Conservation (phyloP, 2,329 filamentous ascomycete species). For the Alternaria ventricosa region DNA sequence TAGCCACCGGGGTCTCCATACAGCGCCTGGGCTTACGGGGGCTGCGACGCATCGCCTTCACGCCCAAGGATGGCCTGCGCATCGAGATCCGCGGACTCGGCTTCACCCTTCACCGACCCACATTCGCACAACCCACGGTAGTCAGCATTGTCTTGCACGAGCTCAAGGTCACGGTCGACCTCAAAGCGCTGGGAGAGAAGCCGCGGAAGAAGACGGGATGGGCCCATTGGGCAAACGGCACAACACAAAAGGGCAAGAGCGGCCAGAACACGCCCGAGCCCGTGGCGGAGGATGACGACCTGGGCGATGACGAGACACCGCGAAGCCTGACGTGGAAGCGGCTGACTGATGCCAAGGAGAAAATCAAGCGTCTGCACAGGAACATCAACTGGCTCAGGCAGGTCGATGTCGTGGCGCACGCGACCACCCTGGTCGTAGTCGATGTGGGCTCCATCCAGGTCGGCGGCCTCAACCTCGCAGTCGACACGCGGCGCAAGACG, state of each 20-base stretch:
- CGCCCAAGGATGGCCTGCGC: slow-evolving; percentile 84
- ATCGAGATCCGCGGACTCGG: slow-evolving; percentile 90
- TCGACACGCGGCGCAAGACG: slow-evolving; percentile 90
- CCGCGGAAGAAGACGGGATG: slow-evolving; percentile 40
- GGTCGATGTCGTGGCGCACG: slow-evolving; percentile 85
- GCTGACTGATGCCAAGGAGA: slow-evolving; percentile 80
- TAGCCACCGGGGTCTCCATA: slow-evolving; percentile 92
- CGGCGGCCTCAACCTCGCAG: slow-evolving; percentile 81
- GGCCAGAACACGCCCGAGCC: slow-evolving; percentile 27
- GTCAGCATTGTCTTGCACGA: slow-evolving; percentile 88
- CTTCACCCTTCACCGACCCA: slow-evolving; percentile 87
- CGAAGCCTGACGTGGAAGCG: slow-evolving; percentile 81
- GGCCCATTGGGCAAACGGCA: slow-evolving; percentile 42
- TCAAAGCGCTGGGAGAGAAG: slow-evolving; percentile 64
- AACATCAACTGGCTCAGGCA: slow-evolving; percentile 88
- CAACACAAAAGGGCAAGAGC: slow-evolving; percentile 27
- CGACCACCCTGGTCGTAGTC: slow-evolving; percentile 76
- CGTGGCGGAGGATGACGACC: slow-evolving; percentile 27
- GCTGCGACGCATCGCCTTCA: slow-evolving; percentile 87
- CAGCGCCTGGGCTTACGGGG: slow-evolving; percentile 94
- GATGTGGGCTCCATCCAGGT: slow-evolving; percentile 86
- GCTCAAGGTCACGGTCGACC: slow-evolving; percentile 81
- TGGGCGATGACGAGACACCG: slow-evolving; percentile 44
- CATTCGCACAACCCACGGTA: slow-evolving; percentile 97
- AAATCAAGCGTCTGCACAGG: slow-evolving; percentile 82